A percentile compares a stretch with the other conserved stretches of the same genome.
phyloP scores from a whole-genome alignment of 306 rosid species.

The Glycyrrhiza uralensis region DNA sequence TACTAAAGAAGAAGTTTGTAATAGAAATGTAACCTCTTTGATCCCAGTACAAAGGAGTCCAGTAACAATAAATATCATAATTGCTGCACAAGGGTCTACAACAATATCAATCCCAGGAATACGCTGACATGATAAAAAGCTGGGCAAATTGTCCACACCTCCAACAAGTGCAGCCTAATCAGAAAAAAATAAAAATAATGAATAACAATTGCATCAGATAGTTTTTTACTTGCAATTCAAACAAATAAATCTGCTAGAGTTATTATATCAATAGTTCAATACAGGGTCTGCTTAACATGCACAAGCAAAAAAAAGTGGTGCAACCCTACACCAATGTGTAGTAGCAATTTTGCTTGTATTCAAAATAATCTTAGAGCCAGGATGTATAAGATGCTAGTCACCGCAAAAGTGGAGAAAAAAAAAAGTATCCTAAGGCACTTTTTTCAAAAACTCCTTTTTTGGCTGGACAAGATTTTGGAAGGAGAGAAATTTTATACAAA shows the following conservation, averaged over 20 bases:
- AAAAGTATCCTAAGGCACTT: too few species aligned
- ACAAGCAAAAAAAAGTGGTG: too few species aligned
- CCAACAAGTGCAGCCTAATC: conserved; percentile 78
- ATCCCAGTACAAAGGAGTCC: conserved; percentile 78
- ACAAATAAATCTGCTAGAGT: conserved; percentile 1
- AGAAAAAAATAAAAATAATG: conserved; percentile 24
- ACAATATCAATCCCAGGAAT: conserved; percentile 67
- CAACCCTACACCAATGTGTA: too few species aligned
- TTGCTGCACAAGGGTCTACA: conserved; percentile 85
- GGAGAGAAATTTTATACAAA: too few species aligned
- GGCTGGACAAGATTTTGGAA: too few species aligned
- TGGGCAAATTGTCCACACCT: conserved; percentile 65
- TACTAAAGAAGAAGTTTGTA: neutral
- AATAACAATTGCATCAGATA: neutral
- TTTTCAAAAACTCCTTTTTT: too few species aligned
- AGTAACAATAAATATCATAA: conserved; percentile 62
- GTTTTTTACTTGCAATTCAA: neutral
- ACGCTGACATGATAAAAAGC: conserved; percentile 52
- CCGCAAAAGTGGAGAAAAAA: too few species aligned
- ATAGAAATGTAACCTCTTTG: conserved; percentile 62
- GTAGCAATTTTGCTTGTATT: too few species aligned
- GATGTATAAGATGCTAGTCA: too few species aligned
- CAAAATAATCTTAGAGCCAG: too few species aligned
- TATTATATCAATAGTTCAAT: neutral
- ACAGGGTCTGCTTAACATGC: too few species aligned